Evolutionary conservation across 163 green algal genomes (phyloP).

Genomic region (Prototheca wickerhamii): DNA sequence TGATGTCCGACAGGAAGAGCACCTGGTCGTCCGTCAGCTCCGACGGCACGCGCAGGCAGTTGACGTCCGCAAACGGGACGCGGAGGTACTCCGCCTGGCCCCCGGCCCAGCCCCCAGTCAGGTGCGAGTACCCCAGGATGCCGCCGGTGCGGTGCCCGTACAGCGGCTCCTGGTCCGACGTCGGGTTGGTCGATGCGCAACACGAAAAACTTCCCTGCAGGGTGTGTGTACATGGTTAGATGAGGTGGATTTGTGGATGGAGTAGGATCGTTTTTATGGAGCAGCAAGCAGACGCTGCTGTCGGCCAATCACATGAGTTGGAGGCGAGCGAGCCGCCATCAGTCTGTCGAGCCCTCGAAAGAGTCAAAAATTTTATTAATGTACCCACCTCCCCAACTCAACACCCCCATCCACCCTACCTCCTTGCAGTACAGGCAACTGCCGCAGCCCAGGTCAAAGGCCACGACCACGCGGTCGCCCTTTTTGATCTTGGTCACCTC

Average conservation of each 20-base stretch:
- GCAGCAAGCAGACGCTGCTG: neutral
- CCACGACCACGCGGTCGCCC: slow-evolving; percentile 38
- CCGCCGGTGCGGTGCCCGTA: slow-evolving; percentile 45
- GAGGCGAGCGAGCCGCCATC: no score
- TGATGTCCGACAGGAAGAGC: slow-evolving; percentile 64
- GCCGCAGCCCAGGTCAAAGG: slow-evolving; percentile 47
- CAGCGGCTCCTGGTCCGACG: slow-evolving; percentile 41
- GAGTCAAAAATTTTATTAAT: no score
- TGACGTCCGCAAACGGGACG: slow-evolving; percentile 53
- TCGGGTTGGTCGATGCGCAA: slow-evolving; percentile 59
- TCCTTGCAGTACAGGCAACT: slow-evolving; percentile 50
- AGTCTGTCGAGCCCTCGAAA: no score
- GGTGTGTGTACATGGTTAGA: neutral
- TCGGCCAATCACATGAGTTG: no score
- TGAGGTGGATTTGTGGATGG: neutral
- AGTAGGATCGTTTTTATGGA: no score
- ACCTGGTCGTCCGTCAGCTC: slow-evolving; percentile 42
- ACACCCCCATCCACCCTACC: neutral
- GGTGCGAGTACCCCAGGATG: slow-evolving; percentile 46
- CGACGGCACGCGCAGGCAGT: slow-evolving; percentile 50
- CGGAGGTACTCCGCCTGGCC: slow-evolving; percentile 63
- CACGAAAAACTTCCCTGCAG: neutral
- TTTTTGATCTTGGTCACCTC: slow-evolving; percentile 20
- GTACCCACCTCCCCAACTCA: no score
- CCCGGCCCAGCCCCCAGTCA: slow-evolving; percentile 49